Conservation (phyloP, 2,329 filamentous ascomycete species). For the Diaporthe humulicola region DNA sequence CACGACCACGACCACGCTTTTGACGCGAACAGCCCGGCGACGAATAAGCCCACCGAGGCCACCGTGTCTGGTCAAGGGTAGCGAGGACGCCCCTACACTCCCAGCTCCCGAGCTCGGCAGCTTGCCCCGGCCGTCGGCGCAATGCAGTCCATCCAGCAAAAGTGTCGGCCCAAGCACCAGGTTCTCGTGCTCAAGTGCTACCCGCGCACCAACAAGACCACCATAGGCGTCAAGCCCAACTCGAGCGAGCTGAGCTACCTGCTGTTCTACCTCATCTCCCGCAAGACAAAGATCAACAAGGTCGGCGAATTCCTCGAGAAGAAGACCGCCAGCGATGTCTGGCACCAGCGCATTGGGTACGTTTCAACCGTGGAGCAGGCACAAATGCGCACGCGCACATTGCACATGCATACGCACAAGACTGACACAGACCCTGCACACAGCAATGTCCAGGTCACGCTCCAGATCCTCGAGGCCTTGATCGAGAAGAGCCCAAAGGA, state of each 20-base stretch:
- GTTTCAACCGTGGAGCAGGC: constrained; percentile 44
- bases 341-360: constrained; percentile 87
- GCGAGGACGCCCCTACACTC: not conserved
- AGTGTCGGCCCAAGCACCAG: constrained; percentile 93
- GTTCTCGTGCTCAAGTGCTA: constrained; percentile 97
- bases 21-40: not conserved
- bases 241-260: constrained; percentile 97
- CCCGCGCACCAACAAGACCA: constrained; percentile 90
- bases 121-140: constrained; percentile 43
- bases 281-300: constrained; percentile 95
- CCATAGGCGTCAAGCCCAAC: constrained; percentile 94
- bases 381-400: not conserved
- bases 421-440: constrained; percentile 26
- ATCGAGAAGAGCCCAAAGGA: constrained; percentile 95
- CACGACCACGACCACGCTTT: not conserved
- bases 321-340: constrained; percentile 92
- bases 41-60: not conserved
- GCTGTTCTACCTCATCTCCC: constrained; percentile 95
- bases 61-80: constrained; percentile 22
- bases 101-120: not conserved
- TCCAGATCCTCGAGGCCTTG: constrained; percentile 90
- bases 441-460: constrained; percentile 93
- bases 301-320: constrained; percentile 95
- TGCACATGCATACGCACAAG: not conserved
- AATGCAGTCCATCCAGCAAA: constrained; percentile 77